Base-by-base conservation (phyloP, 192 early-diverging fungal genomes). In the Rhizoclosmatium sp. region DNA sequence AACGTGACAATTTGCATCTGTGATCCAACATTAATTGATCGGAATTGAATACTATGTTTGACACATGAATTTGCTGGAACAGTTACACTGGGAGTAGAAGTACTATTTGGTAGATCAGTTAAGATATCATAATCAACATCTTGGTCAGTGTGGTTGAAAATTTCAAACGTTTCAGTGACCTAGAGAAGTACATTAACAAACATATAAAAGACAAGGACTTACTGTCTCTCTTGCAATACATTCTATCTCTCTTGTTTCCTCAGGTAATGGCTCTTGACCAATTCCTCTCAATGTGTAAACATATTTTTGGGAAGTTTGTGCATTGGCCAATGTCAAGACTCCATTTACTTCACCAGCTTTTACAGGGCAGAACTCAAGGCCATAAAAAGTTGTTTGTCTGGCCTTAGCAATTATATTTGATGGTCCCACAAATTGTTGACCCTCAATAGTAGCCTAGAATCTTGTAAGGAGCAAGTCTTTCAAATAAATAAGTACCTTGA, bases 281-380 rank as follows among this genome's bases (percentile, higher is more conserved):
- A 68, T 61, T 0, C 88, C 88, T 19, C 74, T 61, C 58, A 89
- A 64, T 23, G 62, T 10, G 66, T 89, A 89, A 10, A 83, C 71
- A 54, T 89, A 78, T 67, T 85, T 87, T 64, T 89, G 88, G 0
- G 82, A 76, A 9, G 86, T 89, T 21, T 84, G 81, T 3, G 76
- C 59, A 76, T 89, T 89, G 3, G 83, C 78, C 23, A 89, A 65
- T 2, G 82, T 81, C 56, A 89, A 66, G 42, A 77, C 14, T 4
- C 82, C 83, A 19, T 5, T 7, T 5, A 65, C 46, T 31, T 83
- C 82, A 31, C 83, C 75, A 3, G 85, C 59, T 45, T 78, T 75
- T 16, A 46, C 42, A 16, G 88, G 88, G 16, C 49, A 51, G 65
- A 87, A 89, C 4, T 76, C 65, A 14, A 89, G 69, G 45, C 69